phyloP scores from a whole-genome alignment of 129 eudicot species.

The Flaveria trinervia region DNA sequence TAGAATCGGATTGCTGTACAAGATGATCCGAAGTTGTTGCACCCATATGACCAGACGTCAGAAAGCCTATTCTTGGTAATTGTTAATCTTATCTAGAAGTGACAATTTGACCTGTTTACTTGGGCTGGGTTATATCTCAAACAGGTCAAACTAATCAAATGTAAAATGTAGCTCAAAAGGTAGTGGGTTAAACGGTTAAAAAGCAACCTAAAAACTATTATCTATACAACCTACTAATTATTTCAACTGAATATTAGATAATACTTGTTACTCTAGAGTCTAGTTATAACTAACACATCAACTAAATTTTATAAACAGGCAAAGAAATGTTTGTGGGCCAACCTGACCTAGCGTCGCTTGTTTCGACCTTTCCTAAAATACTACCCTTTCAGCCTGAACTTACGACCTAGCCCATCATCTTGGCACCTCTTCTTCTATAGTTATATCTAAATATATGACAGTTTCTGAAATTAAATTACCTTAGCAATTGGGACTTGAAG shows the following conservation, averaged over 20 bases:
- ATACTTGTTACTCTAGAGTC: neutral
- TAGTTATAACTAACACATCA: neutral
- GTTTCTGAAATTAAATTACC: neutral
- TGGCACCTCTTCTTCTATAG: neutral
- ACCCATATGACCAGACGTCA: conserved; percentile 83
- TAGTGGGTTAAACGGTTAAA: neutral
- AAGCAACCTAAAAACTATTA: neutral
- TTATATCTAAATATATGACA: neutral
- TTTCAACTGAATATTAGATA: neutral
- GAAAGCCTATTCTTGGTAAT: conserved; percentile 82
- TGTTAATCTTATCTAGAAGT: conserved; percentile 19
- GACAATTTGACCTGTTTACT: neutral
- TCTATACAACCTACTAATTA: neutral
- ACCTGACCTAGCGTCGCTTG: neutral
- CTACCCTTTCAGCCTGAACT: neutral
- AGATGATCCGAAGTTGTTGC: conserved; percentile 66
- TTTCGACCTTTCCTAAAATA: neutral
- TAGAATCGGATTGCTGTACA: conserved; percentile 56
- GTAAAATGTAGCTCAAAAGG: neutral
- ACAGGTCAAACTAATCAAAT: neutral
- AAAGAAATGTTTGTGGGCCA: neutral
- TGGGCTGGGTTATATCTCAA: conserved; percentile 8
- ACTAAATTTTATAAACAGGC: neutral
- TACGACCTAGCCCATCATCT: neutral
- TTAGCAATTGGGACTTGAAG: neutral